Evolutionary conservation across 1,139 yeast genomes (phyloP).

Genomic region (Pneumocystis wakefieldiae): DNA sequence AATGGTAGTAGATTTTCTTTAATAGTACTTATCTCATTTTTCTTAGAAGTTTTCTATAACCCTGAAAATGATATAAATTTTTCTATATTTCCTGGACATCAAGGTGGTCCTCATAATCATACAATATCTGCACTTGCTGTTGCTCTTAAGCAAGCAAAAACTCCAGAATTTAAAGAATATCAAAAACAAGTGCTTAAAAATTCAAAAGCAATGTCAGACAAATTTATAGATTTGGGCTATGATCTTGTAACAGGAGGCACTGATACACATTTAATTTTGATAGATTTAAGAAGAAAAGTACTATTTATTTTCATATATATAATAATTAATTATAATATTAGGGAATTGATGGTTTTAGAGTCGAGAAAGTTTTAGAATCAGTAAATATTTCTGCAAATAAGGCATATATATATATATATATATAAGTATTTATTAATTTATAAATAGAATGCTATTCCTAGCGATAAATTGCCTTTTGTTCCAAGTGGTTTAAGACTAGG

Average conservation of each 20-base stretch:
- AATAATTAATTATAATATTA: constrained; percentile 33
- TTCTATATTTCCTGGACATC: constrained; percentile 98
- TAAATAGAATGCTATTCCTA: constrained; percentile 74
- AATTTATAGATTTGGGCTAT: constrained; percentile 58
- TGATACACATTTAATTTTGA: constrained; percentile 90
- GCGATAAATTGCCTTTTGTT: constrained; percentile 92
- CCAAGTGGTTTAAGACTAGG: constrained; percentile 98
- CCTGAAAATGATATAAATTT: constrained; percentile 91
- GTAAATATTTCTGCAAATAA: constrained; percentile 92
- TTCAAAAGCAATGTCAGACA: constrained; percentile 69
- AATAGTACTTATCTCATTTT: background rate
- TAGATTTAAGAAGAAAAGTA: constrained; percentile 42
- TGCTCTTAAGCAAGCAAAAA: constrained; percentile 84
- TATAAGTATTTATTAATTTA: background rate
- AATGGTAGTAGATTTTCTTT: constrained; percentile 26
- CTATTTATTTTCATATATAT: background rate
- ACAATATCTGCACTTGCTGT: constrained; percentile 95
- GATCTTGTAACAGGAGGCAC: constrained; percentile 86
- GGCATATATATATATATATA: background rate
- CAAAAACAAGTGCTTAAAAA: constrained; percentile 79
- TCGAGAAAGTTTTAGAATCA: constrained; percentile 86
- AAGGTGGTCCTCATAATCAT: constrained; percentile 99
- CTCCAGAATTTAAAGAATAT: constrained; percentile 83
- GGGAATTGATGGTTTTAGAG: constrained; percentile 93
- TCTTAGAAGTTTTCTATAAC: constrained; percentile 62